These are phyloP conservation scores for Saccharomyces hybrid DNA, from an alignment of 1,139 yeast genomes.

Conservation along the genomic window DNA sequence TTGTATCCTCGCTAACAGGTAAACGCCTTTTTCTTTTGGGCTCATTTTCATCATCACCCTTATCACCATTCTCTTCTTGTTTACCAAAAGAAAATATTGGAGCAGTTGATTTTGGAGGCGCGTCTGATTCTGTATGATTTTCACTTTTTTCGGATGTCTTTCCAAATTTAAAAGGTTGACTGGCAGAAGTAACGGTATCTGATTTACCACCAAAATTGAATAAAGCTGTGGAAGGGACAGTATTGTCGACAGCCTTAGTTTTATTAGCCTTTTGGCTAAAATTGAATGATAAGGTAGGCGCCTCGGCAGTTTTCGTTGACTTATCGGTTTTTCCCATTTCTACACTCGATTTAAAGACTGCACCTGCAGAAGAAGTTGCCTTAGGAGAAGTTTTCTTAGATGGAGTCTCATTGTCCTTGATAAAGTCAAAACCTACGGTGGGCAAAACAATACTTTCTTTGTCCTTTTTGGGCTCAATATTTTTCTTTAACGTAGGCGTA, in stretches of 20 bases:
- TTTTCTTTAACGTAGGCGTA: not conserved
- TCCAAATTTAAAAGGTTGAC: not conserved
- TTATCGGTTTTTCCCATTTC: not conserved
- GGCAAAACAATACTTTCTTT: conserved; percentile 16
- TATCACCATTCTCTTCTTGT: not conserved
- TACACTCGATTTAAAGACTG: not conserved
- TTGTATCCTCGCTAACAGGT: conserved; percentile 2
- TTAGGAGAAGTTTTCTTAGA: conserved; percentile 9
- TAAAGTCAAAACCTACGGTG: conserved; percentile 27
- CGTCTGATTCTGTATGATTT: not conserved
- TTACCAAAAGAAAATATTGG: conserved; percentile 3
- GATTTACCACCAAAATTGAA: not conserved
- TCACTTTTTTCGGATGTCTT: not conserved
- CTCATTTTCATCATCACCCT: conserved; percentile 6
- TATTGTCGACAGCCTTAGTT: not conserved
- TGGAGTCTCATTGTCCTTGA: conserved; percentile 18
- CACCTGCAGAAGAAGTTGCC: not conserved
- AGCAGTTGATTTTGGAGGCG: not conserved
- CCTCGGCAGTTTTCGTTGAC: not conserved
- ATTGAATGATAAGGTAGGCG: not conserved
- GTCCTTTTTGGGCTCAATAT: not conserved
- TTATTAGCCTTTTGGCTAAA: not conserved
- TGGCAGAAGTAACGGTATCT: not conserved
- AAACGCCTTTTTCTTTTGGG: conserved; percentile 11
- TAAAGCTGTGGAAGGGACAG: not conserved